These are phyloP conservation scores for Coemansia asiatica DNA, from an alignment of 192 early-diverging fungal genomes.

Conservation along the genomic window DNA sequence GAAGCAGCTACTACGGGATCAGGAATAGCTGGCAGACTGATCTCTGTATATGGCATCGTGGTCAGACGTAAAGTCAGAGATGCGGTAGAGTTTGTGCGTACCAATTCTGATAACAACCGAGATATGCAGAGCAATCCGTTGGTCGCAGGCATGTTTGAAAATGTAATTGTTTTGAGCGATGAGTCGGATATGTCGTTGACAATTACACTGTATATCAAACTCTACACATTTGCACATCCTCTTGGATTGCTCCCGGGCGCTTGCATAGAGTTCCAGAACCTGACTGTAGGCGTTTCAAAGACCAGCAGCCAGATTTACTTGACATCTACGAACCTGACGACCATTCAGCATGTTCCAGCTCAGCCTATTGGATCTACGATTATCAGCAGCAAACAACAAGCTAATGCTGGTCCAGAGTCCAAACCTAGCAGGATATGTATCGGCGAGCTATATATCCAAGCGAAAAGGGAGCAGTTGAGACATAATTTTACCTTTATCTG, in stretches of 20 bases:
- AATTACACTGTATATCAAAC: constrained; percentile 24
- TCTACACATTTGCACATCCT: constrained; percentile 31
- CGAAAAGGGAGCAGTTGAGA: background rate
- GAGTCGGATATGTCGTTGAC: constrained; percentile 6
- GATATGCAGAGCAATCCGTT: no score
- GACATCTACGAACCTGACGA: constrained; percentile 11
- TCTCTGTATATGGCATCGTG: no score
- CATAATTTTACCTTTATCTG: constrained; percentile 10
- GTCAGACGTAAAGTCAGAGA: no score
- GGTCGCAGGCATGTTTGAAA: constrained; percentile 22
- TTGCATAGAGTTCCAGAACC: constrained; percentile 19
- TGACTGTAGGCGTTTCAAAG: constrained; percentile 11
- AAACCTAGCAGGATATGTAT: constrained; percentile 11
- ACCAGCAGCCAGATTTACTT: constrained; percentile 24
- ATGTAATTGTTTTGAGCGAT: constrained; percentile 23
- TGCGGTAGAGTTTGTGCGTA: no score
- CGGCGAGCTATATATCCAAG: constrained; percentile 12
- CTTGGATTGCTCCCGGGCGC: constrained; percentile 34
- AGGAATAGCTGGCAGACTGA: no score
- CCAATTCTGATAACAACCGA: no score
- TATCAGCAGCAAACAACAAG: no score
- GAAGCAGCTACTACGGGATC: no score
- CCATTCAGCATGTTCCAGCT: constrained; percentile 5
- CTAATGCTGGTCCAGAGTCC: no score
- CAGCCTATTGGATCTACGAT: background rate